These are phyloP conservation scores for Capsella bursapastoris DNA, from an alignment of 345 rosid genomes.

Conservation along the genomic window DNA sequence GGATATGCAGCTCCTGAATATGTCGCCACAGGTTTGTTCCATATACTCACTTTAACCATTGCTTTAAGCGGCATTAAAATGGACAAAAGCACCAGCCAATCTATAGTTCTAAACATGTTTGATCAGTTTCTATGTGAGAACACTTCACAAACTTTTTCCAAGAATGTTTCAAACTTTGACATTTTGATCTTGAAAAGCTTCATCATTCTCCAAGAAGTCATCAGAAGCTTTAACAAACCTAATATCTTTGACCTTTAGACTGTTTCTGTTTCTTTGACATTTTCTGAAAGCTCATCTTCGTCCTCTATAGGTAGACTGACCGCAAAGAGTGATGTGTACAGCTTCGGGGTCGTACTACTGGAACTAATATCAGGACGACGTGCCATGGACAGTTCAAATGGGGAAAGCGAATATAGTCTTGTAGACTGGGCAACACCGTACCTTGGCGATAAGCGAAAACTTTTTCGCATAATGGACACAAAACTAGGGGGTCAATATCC, in stretches of 20 bases:
- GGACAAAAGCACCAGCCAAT: background rate
- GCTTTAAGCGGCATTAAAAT: background rate
- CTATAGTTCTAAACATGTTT: background rate
- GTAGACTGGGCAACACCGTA: slow-evolving; percentile 82
- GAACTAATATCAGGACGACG: slow-evolving; percentile 69
- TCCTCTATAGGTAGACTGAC: slow-evolving; percentile 63
- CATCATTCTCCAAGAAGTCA: background rate
- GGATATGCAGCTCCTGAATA: slow-evolving; percentile 99
- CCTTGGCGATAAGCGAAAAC: slow-evolving; percentile 62
- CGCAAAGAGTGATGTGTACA: slow-evolving; percentile 69
- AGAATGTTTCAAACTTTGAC: slow-evolving; percentile 5
- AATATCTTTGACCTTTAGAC: slow-evolving; percentile 1
- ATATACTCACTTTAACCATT: background rate
- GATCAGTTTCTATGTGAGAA: background rate
- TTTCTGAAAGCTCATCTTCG: slow-evolving; percentile 25
- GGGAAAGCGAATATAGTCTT: slow-evolving; percentile 61
- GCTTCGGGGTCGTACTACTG: slow-evolving; percentile 74
- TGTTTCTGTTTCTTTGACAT: slow-evolving; percentile 14
- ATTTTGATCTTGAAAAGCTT: slow-evolving; percentile 4
- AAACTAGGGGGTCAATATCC: slow-evolving; percentile 76
- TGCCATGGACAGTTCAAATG: slow-evolving; percentile 56
- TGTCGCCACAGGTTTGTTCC: slow-evolving; percentile 82
- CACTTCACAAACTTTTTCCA: background rate
- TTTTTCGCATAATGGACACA: slow-evolving; percentile 75
- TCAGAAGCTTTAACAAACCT: slow-evolving; percentile 20